These are phyloP conservation scores for Solanum bulbocastanum DNA, from an alignment of 257 asterid genomes.

Conservation along the genomic window DNA sequence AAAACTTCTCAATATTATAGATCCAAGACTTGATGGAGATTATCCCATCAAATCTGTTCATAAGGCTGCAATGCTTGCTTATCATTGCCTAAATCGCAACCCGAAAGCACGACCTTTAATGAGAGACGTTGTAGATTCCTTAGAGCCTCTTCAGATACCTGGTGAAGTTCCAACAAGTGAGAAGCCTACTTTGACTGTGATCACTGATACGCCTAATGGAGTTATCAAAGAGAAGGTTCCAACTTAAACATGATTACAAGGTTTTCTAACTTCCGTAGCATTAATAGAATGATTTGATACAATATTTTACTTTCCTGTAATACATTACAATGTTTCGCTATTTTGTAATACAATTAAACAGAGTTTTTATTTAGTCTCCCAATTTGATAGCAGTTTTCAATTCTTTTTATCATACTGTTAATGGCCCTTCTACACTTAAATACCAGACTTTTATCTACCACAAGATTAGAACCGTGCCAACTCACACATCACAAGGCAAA, in stretches of 20 bases:
- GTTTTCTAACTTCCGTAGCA: not conserved
- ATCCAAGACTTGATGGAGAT: slow-evolving; percentile 70
- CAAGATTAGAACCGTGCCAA: not conserved
- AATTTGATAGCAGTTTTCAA: not conserved
- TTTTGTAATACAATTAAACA: not conserved
- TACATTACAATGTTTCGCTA: not conserved
- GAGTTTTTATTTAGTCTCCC: not conserved
- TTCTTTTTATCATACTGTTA: not conserved
- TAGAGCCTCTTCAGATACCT: slow-evolving; percentile 74
- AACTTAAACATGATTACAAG: not conserved
- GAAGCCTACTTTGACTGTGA: slow-evolving; percentile 34
- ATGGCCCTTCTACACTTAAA: not conserved
- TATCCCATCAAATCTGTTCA: slow-evolving; percentile 67
- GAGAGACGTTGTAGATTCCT: slow-evolving; percentile 81
- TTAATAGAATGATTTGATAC: not conserved
- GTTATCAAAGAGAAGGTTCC: not conserved
- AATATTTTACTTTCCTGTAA: not conserved
- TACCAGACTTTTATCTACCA: not conserved
- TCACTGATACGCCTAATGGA: slow-evolving; percentile 20
- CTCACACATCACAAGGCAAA: not conserved
- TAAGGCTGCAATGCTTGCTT: slow-evolving; percentile 85
- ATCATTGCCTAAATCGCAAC: slow-evolving; percentile 74
- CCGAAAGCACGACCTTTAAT: slow-evolving; percentile 87
- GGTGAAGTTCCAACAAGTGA: slow-evolving; percentile 14
- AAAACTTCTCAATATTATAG: slow-evolving; percentile 60